Percentiles rank a stretch among this genome's conserved stretches.
phyloP scores from a whole-genome alignment of 2,329 filamentous ascomycete species.

The Aspergillus arachidicola region DNA sequence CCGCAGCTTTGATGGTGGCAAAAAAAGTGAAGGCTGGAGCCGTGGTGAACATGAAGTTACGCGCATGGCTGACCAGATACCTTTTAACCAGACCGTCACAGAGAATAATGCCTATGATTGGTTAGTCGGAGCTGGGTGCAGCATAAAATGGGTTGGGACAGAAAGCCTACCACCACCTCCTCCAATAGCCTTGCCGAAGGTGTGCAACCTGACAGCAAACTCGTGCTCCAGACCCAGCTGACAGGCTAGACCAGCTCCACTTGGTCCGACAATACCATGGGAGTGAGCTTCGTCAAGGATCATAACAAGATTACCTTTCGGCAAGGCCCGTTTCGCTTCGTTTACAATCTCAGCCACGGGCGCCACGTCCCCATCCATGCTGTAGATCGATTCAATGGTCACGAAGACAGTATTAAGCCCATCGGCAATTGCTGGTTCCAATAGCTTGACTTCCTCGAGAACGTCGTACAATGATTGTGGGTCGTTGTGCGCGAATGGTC shows the following conservation, averaged over 20 bases:
- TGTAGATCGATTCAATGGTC: constrained; percentile 48
- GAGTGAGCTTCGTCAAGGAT: constrained; percentile 21
- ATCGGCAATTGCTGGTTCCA: constrained; percentile 5
- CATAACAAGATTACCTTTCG: constrained; percentile 24
- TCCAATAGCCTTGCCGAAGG: constrained; percentile 30
- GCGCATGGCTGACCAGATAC: constrained; percentile 5
- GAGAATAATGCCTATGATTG: background rate
- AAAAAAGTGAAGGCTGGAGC: constrained; percentile 8
- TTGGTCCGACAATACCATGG: constrained; percentile 15
- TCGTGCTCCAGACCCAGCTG: constrained; percentile 30
- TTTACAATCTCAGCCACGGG: constrained; percentile 19
- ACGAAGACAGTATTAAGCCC: constrained; percentile 38
- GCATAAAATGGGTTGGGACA: background rate
- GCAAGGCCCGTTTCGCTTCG: constrained; percentile 15
- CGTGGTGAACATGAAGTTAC: constrained; percentile 11
- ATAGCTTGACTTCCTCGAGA: background rate
- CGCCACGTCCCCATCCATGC: constrained; percentile 52
- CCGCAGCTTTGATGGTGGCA: constrained; percentile 9
- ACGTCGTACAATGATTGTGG: background rate
- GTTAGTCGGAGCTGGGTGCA: background rate
- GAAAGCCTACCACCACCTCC: constrained; percentile 27
- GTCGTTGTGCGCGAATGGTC: constrained; percentile 20
- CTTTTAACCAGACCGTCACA: background rate
- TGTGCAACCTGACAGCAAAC: constrained; percentile 29
- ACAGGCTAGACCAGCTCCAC: constrained; percentile 19